A percentile compares a stretch with the other conserved stretches of the same genome.
Evolutionary conservation across 2,329 filamentous ascomycete species (phyloP).

Genomic region (Hypoxylon sp.): DNA sequence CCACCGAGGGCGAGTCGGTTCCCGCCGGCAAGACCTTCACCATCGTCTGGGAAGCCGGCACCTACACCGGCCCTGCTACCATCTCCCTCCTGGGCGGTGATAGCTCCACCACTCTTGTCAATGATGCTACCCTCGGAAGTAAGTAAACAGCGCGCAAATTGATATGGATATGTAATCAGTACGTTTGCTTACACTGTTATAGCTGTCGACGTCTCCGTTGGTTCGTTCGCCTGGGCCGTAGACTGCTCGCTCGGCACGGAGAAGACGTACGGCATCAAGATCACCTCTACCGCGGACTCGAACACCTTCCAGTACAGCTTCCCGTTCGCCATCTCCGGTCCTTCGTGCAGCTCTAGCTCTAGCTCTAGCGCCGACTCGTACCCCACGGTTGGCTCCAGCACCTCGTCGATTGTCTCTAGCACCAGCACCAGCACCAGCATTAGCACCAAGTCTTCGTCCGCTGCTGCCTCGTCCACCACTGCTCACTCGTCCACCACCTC

Average conservation of each 20-base stretch:
- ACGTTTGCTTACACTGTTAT: constrained; percentile 34
- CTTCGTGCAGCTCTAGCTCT: constrained; percentile 39
- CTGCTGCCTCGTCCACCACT: constrained; percentile 3
- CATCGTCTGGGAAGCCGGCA: constrained; percentile 63
- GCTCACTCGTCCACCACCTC: constrained; percentile 15
- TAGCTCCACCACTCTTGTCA: constrained; percentile 56
- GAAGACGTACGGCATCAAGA: constrained; percentile 68
- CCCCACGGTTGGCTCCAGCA: constrained; percentile 32
- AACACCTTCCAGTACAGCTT: constrained; percentile 70
- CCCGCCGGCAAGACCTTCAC: constrained; percentile 61
- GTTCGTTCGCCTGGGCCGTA: constrained; percentile 64
- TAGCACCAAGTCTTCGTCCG: constrained; percentile 3
- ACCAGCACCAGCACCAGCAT: constrained; percentile 10
- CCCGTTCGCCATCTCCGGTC: constrained; percentile 66
- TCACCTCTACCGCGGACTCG: constrained; percentile 62
- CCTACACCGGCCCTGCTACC: constrained; percentile 59
- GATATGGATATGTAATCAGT: background rate
- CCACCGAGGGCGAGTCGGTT: constrained; percentile 58
- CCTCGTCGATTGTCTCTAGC: constrained; percentile 8
- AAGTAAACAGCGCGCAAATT: constrained; percentile 50
- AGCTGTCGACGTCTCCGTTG: constrained; percentile 62
- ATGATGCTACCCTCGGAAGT: constrained; percentile 62
- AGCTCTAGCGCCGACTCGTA: constrained; percentile 18
- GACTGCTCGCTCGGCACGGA: constrained; percentile 57
- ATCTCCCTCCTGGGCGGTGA: constrained; percentile 68